Evolutionary conservation across 306 rosid species (phyloP).

Genomic region (Ormosia emarginata): DNA sequence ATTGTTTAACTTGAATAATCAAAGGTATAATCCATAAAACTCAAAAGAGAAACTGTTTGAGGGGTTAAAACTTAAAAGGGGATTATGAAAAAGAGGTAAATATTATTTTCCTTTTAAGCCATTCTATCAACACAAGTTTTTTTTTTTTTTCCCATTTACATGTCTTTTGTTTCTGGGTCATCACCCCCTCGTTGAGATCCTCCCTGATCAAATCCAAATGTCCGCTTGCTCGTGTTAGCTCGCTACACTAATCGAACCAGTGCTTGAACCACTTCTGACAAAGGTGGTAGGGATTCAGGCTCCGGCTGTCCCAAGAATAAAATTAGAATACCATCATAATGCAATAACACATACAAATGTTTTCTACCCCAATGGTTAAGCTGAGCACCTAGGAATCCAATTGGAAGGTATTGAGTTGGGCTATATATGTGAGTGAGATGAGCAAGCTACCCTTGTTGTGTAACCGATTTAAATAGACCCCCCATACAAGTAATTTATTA

Average conservation of each 20-base stretch:
- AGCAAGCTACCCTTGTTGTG: background rate
- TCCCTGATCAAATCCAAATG: conserved; percentile 77
- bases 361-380: background rate
- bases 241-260: conserved; percentile 89
- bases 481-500: background rate
- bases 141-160: conserved; percentile 33
- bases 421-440: background rate
- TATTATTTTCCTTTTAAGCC: conserved; percentile 12
- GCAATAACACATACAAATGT: background rate
- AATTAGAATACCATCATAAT: conserved; percentile 12
- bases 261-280: conserved; percentile 97
- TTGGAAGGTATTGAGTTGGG: no score
- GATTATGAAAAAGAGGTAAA: background rate
- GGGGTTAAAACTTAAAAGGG: conserved; percentile 18
- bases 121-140: conserved; percentile 25
- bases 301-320: conserved; percentile 63
- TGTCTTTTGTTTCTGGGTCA: conserved; percentile 41
- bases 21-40: conserved; percentile 21
- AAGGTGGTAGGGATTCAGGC: conserved; percentile 97
- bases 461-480: background rate
- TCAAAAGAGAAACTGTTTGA: background rate
- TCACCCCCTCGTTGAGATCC: conserved; percentile 48
- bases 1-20: conserved; percentile 15
- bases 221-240: conserved; percentile 95
- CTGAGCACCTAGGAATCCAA: background rate